These are phyloP conservation scores for Somion occarium DNA, from an alignment of 1,284 basidiomycete genomes.

Conservation along the genomic window DNA sequence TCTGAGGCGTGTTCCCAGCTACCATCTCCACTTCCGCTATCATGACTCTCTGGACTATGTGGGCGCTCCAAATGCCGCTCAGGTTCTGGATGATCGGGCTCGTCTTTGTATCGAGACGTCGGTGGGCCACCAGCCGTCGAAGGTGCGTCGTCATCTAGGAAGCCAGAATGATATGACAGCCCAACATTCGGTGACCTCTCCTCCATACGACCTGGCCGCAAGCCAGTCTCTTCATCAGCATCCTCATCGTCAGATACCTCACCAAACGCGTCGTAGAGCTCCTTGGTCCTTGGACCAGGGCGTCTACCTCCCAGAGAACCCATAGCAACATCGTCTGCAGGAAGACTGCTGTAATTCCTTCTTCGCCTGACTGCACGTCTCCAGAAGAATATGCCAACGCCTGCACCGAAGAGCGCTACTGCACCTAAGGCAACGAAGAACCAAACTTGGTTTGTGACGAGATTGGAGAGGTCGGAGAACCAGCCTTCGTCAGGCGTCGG, in stretches of 20 bases:
- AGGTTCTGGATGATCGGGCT: constrained; percentile 35
- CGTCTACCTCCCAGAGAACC: constrained; percentile 41
- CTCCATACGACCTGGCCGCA: constrained; percentile 30
- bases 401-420: constrained; percentile 67
- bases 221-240: constrained; percentile 60
- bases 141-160: constrained; percentile 60
- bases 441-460: constrained; percentile 80
- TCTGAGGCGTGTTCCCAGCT: constrained; percentile 74
- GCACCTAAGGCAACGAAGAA: constrained; percentile 73
- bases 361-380: constrained; percentile 49
- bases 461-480: constrained; percentile 77
- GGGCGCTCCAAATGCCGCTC: constrained; percentile 23
- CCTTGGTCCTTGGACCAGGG: constrained; percentile 62
- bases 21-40: constrained; percentile 46
- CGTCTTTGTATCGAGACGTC: constrained; percentile 49
- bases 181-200: constrained; percentile 11
- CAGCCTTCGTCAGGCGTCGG: constrained; percentile 80
- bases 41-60: constrained; percentile 22
- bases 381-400: constrained; percentile 67
- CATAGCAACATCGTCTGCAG: constrained; percentile 74
- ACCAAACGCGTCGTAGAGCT: constrained; percentile 90
- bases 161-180: constrained; percentile 56
- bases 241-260: constrained; percentile 76
- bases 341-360: constrained; percentile 65
- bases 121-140: constrained; percentile 35